A percentile compares a stretch with the other conserved stretches of the same genome.
phyloP scores from a whole-genome alignment of 257 asterid genomes.

The Fraxinus excelsior region DNA sequence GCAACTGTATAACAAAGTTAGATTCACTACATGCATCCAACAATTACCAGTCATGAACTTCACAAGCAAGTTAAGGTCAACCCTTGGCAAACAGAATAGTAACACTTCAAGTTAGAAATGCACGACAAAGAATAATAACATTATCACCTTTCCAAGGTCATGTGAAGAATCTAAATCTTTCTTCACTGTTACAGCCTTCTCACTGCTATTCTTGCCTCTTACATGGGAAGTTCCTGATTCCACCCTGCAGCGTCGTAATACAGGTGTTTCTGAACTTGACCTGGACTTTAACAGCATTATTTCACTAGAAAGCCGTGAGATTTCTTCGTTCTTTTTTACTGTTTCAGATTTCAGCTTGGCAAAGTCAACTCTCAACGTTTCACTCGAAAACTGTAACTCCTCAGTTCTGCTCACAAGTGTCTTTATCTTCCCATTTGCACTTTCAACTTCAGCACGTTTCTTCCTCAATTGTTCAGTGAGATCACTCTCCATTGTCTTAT shows the following conservation, averaged over 20 bases:
- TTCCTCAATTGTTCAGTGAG: slow-evolving; percentile 39
- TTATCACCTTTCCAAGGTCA: slow-evolving; percentile 46
- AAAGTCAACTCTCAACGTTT: slow-evolving; percentile 36
- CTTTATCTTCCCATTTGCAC: slow-evolving; percentile 55
- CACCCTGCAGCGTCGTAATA: slow-evolving; percentile 41
- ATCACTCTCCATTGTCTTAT: slow-evolving; percentile 56
- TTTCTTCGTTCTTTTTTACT: slow-evolving; percentile 49
- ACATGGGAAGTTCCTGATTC: slow-evolving; percentile 21
- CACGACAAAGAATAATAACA: slow-evolving; percentile 1
- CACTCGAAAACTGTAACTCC: slow-evolving; percentile 49
- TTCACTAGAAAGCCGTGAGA: slow-evolving; percentile 48
- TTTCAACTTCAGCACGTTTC: slow-evolving; percentile 51
- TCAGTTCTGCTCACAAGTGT: slow-evolving; percentile 43
- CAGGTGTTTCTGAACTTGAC: slow-evolving; percentile 38
- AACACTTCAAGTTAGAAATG: background rate
- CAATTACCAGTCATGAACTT: background rate
- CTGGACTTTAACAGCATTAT: slow-evolving; percentile 45
- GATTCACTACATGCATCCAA: background rate
- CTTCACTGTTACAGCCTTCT: slow-evolving; percentile 31
- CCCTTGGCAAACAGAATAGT: background rate
- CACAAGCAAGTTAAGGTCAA: background rate
- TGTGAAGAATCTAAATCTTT: slow-evolving; percentile 40
- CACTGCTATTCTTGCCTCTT: slow-evolving; percentile 23
- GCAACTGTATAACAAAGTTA: background rate
- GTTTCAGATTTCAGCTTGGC: slow-evolving; percentile 53